Evolutionary conservation across 768 basidiomycete genomes (phyloP).

Genomic region (Mycena haematopus): DNA sequence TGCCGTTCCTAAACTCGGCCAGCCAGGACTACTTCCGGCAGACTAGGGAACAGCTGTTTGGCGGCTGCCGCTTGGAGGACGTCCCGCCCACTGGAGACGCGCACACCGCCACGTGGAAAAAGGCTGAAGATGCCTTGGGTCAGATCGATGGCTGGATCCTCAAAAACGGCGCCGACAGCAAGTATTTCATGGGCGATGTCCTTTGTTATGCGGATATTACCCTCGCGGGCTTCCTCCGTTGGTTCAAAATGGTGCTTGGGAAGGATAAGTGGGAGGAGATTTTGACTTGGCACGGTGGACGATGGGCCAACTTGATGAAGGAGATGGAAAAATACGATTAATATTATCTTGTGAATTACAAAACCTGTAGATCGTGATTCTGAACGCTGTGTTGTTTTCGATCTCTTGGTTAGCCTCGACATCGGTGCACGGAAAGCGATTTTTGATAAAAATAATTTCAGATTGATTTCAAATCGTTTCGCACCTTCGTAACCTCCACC

Average conservation of each 20-base stretch:
- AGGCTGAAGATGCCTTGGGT: conserved; percentile 41
- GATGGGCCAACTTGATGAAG: conserved; percentile 17
- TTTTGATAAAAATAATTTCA: too few relatives aligned
- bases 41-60: conserved; percentile 40
- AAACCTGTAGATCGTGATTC: too few relatives aligned
- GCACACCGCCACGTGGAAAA: conserved; percentile 44
- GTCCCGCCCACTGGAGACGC: conserved; percentile 34
- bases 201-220: conserved; percentile 24
- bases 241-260: conserved; percentile 14
- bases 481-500: too few relatives aligned
- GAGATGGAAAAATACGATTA: conserved; percentile 21
- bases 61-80: conserved; percentile 41
- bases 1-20: conserved; percentile 37
- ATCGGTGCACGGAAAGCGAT: too few relatives aligned
- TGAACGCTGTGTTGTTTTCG: too few relatives aligned
- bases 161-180: conserved; percentile 36
- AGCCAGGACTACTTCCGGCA: conserved; percentile 48
- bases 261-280: conserved; percentile 22
- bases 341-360: neutral
- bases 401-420: too few relatives aligned
- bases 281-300: conserved; percentile 16
- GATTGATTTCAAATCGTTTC: too few relatives aligned
- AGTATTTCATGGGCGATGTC: conserved; percentile 43
- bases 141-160: conserved; percentile 38
- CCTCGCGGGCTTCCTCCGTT: conserved; percentile 17